Base-by-base conservation (phyloP, 305 asterid genomes). In the Fraxinus latifolia region DNA sequence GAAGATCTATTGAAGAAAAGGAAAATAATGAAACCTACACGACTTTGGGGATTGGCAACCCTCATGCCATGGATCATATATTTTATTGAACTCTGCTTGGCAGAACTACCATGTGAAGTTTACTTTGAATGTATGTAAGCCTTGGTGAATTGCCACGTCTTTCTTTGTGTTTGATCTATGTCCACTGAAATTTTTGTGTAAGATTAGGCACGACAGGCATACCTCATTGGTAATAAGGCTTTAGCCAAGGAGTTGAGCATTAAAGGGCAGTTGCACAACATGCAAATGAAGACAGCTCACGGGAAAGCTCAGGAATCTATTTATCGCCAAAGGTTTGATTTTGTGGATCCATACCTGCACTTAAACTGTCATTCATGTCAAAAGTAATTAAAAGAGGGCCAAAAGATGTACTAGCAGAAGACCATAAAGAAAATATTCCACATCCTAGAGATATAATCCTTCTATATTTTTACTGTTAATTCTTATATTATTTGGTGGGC, bases 241-340 rank as follows among this genome's bases (percentile, higher is more conserved):
- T 88, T 95, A 79, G 96, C 98, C 76, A 92, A 93, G 89, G 99
- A 95, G 89, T 86, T 93, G 90, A 95, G 97, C 88, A 87, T 90
- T 74, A 92, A 91, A 81, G 98, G 98, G 82, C 98, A 95, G 84
- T 82, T 93, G 83, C 95, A 94, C 88, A 92, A 89, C 85, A 89
- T 92, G 92, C 93, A 90, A 86, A 92, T 93, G 96, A 95, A 91
- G 87, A 90, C 94, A 73, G 96, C 96, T 70, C 96, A 92, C 68
- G 95, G 84, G 79, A 92, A 92, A 82, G 97, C 97, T 82, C 97
- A 92, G 78, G 98, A 94, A 39, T 83, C 97, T 50, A 89, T 93
- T 77, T 91, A 86, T 73, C 95, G 91, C 15, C 97, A 89, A 81
- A 95, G 99, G 99, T 95, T 85, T 80, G 39, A 33, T 27, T 68